phyloP scores from a whole-genome alignment of 345 rosid species.

The Populus nigra region DNA sequence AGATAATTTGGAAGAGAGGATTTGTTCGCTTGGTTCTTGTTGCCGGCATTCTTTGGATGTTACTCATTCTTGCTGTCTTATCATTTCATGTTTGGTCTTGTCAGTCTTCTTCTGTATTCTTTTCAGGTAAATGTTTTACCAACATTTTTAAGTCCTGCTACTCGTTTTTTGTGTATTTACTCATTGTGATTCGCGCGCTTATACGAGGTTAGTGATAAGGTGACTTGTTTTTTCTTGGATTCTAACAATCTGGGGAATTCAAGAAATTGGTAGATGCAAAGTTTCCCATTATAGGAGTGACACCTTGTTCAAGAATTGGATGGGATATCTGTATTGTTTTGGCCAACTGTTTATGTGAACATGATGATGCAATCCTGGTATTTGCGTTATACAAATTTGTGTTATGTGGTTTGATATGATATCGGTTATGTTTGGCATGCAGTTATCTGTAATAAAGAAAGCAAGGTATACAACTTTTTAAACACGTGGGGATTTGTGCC shows the following conservation, averaged over 20 bases:
- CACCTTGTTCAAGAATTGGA: not conserved
- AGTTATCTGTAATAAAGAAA: slow-evolving; percentile 83
- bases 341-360: not conserved
- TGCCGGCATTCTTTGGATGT: slow-evolving; percentile 80
- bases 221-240: not conserved
- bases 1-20: slow-evolving; percentile 64
- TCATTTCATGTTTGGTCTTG: slow-evolving; percentile 88
- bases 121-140: slow-evolving; percentile 56
- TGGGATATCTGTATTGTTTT: not conserved
- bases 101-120: slow-evolving; percentile 64
- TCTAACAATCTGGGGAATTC: not conserved
- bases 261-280: not conserved
- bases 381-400: not conserved
- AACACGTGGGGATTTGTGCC: slow-evolving; percentile 75
- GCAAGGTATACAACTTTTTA: slow-evolving; percentile 61
- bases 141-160: not conserved
- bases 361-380: not conserved
- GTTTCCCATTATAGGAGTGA: no score
- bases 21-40: slow-evolving; percentile 74
- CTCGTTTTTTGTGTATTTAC: not conserved
- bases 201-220: not conserved
- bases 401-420: slow-evolving; percentile 3
- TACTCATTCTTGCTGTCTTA: slow-evolving; percentile 65
- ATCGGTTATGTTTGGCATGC: slow-evolving; percentile 36
- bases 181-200: not conserved